phyloP scores from a whole-genome alignment of 805 yeast genomes.

The Vanderwaltozyma tropicalis region DNA sequence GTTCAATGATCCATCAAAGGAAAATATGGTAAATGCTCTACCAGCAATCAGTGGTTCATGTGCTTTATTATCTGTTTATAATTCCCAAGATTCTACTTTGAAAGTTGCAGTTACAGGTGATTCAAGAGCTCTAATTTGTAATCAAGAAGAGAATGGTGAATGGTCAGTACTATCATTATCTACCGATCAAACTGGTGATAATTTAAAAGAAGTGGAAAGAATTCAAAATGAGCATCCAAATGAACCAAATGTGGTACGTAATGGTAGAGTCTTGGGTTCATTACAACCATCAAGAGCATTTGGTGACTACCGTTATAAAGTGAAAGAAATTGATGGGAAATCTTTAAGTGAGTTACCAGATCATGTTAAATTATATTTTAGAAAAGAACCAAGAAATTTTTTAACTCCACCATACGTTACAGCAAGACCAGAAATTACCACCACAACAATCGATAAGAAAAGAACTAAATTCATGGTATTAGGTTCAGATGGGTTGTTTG shows the following conservation, averaged over 20 bases:
- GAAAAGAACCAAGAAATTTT: conserved; percentile 59
- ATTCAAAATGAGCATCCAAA: conserved; percentile 83
- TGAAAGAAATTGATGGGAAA: conserved; percentile 44
- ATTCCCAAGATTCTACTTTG: conserved; percentile 56
- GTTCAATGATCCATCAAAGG: conserved; percentile 53
- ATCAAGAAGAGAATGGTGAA: conserved; percentile 47
- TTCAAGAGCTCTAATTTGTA: conserved; percentile 83
- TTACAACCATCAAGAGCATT: conserved; percentile 94
- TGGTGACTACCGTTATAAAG: conserved; percentile 92
- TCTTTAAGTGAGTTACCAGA: conserved; percentile 52
- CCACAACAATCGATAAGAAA: conserved; percentile 60
- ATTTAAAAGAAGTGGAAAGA: conserved; percentile 75
- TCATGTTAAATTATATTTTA: conserved; percentile 71
- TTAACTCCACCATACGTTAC: conserved; percentile 95
- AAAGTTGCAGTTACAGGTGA: conserved; percentile 96
- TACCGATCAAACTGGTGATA: conserved; percentile 91
- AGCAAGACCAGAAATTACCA: conserved; percentile 86
- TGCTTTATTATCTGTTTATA: conserved; percentile 79
- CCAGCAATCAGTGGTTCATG: conserved; percentile 96
- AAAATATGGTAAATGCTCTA: conserved; percentile 53
- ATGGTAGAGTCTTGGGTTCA: conserved; percentile 87
- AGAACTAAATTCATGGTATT: conserved; percentile 74
- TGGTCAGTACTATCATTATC: conserved; percentile 87
- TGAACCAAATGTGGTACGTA: conserved; percentile 70
- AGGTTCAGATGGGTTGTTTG: conserved; percentile 92